These are phyloP conservation scores for Naganishia randhawae DNA, from an alignment of 768 basidiomycete species.

Conservation along the genomic window DNA sequence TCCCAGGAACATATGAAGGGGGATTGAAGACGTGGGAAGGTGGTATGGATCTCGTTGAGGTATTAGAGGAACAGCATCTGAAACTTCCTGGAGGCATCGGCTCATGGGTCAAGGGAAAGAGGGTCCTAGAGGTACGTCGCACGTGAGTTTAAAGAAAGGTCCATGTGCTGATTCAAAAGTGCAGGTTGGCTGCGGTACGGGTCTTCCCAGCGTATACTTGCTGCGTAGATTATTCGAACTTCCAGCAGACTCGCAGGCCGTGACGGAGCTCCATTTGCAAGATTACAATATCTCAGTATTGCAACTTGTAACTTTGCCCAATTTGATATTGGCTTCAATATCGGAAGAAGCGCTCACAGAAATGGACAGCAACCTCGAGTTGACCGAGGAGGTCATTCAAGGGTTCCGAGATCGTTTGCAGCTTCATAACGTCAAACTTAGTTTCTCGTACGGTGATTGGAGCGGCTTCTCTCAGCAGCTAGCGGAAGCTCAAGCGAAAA, in stretches of 20 bases:
- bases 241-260: conserved; percentile 1
- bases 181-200: conserved; percentile 90
- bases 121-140: conserved; percentile 67
- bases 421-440: conserved; percentile 59
- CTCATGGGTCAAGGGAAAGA: conserved; percentile 54
- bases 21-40: conserved; percentile 99
- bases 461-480: conserved; percentile 33
- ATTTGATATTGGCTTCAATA: conserved; percentile 46
- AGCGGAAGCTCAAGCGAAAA: conserved; percentile 34
- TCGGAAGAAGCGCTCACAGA: conserved; percentile 37
- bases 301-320: conserved; percentile 58
- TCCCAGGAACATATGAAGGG: conserved; percentile 90
- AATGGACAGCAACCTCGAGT: conserved; percentile 50
- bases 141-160: not conserved
- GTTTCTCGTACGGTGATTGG: conserved; percentile 84
- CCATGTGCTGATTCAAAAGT: not conserved
- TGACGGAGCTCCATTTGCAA: conserved; percentile 66
- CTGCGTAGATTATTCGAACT: conserved; percentile 57
- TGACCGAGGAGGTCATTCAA: conserved; percentile 62
- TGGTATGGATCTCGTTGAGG: conserved; percentile 75
- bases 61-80: conserved; percentile 47
- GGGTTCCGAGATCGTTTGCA: conserved; percentile 65
- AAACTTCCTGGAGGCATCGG: conserved; percentile 34
- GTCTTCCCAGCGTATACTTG: conserved; percentile 73
- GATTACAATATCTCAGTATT: conserved; percentile 85